Evolutionary conservation across 345 rosid genomes (phyloP).

Genomic region (Abelmoschus esculentus): DNA sequence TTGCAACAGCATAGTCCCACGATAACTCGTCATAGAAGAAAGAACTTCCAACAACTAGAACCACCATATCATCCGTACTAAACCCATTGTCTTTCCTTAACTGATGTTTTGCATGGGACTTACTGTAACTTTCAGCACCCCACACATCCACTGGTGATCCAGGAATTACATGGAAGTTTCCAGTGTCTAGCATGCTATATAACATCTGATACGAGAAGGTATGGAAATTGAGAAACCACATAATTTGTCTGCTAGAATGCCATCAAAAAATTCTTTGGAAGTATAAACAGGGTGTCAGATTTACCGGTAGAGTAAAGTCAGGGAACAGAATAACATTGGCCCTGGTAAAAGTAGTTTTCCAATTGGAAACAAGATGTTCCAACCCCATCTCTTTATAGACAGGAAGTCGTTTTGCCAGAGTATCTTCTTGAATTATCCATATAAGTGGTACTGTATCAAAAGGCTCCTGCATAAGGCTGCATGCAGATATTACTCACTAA

Average conservation of each 20-base stretch:
- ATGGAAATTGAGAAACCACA: slow-evolving; percentile 26
- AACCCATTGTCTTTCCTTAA: slow-evolving; percentile 57
- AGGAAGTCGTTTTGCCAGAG: slow-evolving; percentile 70
- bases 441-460: slow-evolving; percentile 78
- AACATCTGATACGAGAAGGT: slow-evolving; percentile 61
- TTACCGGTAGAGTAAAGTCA: slow-evolving; percentile 78
- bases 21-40: slow-evolving; percentile 68
- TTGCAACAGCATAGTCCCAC: slow-evolving; percentile 79
- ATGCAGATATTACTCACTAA: slow-evolving; percentile 55
- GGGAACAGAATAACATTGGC: slow-evolving; percentile 74
- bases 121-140: slow-evolving; percentile 71
- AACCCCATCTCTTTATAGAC: slow-evolving; percentile 55
- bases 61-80: slow-evolving; percentile 56
- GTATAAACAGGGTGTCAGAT: slow-evolving; percentile 8
- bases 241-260: slow-evolving; percentile 14
- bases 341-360: slow-evolving; percentile 75
- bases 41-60: slow-evolving; percentile 78
- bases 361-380: slow-evolving; percentile 52
- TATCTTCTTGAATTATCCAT: slow-evolving; percentile 90
- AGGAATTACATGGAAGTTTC: slow-evolving; percentile 93
- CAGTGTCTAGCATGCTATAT: slow-evolving; percentile 82
- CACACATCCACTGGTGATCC: slow-evolving; percentile 89
- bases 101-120: slow-evolving; percentile 48
- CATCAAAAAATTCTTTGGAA: background rate
- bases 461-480: slow-evolving; percentile 99